A percentile compares a stretch with the other conserved stretches of the same genome.
Conservation (phyloP, 2,329 filamentous ascomycete species). For the Colletotrichum eleusines region DNA sequence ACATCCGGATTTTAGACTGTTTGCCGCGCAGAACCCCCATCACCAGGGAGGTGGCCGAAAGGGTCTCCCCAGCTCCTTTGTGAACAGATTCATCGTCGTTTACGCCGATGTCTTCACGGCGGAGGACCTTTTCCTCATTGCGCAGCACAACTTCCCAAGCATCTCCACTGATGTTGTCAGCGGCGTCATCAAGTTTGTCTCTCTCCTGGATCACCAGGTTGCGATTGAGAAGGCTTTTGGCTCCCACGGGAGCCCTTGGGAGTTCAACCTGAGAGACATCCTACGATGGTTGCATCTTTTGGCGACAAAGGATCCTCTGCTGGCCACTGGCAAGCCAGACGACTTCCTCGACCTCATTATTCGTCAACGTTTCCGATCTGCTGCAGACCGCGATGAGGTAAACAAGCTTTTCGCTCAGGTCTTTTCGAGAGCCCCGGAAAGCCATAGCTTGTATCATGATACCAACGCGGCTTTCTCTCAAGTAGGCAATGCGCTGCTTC, state of each 20-base stretch:
- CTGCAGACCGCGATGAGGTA: constrained; percentile 75
- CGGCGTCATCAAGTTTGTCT: constrained; percentile 83
- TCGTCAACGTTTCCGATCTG: constrained; percentile 85
- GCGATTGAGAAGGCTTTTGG: constrained; percentile 70
- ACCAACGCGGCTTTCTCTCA: constrained; percentile 76
- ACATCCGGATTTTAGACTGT: constrained; percentile 91
- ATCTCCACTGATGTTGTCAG: constrained; percentile 70
- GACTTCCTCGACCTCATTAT: constrained; percentile 89
- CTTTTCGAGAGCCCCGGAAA: constrained; percentile 66
- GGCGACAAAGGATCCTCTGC: constrained; percentile 68
- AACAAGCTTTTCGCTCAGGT: constrained; percentile 73
- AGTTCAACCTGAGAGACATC: constrained; percentile 93
- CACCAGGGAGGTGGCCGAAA: constrained; percentile 97
- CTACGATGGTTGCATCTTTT: constrained; percentile 87
- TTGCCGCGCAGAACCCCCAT: constrained; percentile 97
- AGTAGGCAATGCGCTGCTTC: constrained; percentile 80
- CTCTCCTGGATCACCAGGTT: constrained; percentile 79
- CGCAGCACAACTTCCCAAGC: constrained; percentile 78
- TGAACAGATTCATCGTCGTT: constrained; percentile 97
- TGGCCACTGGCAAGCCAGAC: constrained; percentile 69
- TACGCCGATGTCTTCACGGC: constrained; percentile 92
- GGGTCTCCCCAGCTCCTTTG: constrained; percentile 93
- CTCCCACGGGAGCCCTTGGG: constrained; percentile 84
- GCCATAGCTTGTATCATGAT: constrained; percentile 78
- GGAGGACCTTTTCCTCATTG: constrained; percentile 86